These are phyloP conservation scores for Coccomyxa sp. DNA, from an alignment of 139 green algal genomes.

Conservation along the genomic window DNA sequence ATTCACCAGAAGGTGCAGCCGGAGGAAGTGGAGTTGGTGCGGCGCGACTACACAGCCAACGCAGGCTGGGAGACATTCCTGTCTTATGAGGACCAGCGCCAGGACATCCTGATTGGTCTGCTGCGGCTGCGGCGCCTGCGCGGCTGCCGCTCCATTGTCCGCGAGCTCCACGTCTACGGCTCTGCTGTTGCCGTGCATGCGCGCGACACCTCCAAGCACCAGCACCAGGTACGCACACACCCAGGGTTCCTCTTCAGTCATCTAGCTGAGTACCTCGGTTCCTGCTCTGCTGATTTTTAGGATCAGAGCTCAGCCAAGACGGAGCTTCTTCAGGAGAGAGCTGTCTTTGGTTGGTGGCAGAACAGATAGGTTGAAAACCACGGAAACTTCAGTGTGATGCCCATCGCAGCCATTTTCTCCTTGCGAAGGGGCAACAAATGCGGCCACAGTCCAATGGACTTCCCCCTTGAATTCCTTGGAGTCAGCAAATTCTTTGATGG, in stretches of 20 bases:
- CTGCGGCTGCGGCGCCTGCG: constrained; percentile 75
- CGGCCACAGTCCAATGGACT: too few species aligned
- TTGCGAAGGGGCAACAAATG: too few species aligned
- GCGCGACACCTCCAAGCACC: constrained; percentile 77
- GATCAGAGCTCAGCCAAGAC: too few species aligned
- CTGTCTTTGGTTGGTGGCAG: too few species aligned
- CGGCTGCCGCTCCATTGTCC: constrained; percentile 77
- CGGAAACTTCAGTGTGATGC: too few species aligned
- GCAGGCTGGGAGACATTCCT: constrained; percentile 98
- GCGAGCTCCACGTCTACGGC: constrained; percentile 98
- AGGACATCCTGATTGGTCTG: constrained; percentile 95
- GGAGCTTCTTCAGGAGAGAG: too few species aligned
- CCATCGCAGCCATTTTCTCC: too few species aligned
- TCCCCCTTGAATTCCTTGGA: too few species aligned
- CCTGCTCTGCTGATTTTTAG: too few species aligned
- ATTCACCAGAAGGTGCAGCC: constrained; percentile 83
- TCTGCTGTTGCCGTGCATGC: constrained; percentile 87
- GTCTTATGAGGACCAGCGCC: constrained; percentile 84
- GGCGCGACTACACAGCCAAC: constrained; percentile 92
- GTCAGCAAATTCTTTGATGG: too few species aligned
- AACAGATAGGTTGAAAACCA: too few species aligned
- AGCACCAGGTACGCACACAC: constrained; percentile 72
- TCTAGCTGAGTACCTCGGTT: background rate
- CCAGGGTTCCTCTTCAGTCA: background rate
- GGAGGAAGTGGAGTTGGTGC: constrained; percentile 89